Evolutionary conservation across 352 stramenopile genomes (phyloP).

Genomic region (Phytophthora ramorum): DNA sequence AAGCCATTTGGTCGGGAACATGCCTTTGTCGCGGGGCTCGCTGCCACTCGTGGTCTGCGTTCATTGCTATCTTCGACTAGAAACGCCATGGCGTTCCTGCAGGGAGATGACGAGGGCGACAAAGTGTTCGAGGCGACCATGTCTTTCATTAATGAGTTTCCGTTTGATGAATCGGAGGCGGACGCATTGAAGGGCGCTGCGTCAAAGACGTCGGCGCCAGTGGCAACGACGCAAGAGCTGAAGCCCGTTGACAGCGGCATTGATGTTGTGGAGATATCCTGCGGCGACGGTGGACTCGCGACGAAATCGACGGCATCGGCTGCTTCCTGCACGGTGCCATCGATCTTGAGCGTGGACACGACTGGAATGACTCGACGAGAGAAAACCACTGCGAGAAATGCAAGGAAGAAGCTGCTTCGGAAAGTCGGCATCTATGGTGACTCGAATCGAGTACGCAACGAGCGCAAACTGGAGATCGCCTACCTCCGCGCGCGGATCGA

Average conservation of each 20-base stretch:
- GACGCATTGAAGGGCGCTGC: slow-evolving; percentile 9
- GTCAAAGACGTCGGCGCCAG: background rate
- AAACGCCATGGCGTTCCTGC: slow-evolving; percentile 8
- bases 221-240: background rate
- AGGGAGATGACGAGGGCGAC: slow-evolving; percentile 16
- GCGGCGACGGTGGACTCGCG: background rate
- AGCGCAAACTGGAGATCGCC: slow-evolving; percentile 49
- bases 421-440: slow-evolving; percentile 25
- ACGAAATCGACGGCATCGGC: background rate
- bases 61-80: background rate
- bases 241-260: background rate
- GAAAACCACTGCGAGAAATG: slow-evolving; percentile 24
- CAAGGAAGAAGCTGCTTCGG: slow-evolving; percentile 31
- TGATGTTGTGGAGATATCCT: background rate
- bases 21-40: slow-evolving; percentile 16
- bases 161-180: slow-evolving; percentile 15
- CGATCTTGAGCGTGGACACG: slow-evolving; percentile 20
- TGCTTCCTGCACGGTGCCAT: slow-evolving; percentile 5
- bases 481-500: slow-evolving; percentile 44
- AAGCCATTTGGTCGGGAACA: slow-evolving; percentile 10
- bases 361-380: slow-evolving; percentile 17
- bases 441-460: slow-evolving; percentile 36
- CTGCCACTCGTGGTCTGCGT: background rate
- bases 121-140: slow-evolving; percentile 30
- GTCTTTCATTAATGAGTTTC: slow-evolving; percentile 36